Percentiles rank a stretch among this genome's conserved stretches.
phyloP scores from a whole-genome alignment of 371 early-diverging fungal genomes.

The Zancudomyces culisetae region DNA sequence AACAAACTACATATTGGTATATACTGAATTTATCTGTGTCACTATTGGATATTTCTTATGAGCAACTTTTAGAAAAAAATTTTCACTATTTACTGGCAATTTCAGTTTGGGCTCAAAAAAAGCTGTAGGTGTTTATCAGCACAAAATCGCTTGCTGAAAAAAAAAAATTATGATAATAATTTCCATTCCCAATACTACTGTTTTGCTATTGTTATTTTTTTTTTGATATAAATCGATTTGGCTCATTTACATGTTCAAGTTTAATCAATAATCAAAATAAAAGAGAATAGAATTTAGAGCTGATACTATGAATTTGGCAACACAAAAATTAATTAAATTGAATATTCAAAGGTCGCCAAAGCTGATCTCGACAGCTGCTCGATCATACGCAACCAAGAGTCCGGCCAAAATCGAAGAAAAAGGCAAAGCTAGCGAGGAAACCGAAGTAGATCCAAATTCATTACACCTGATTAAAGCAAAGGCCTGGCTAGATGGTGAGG shows the following conservation, averaged over 20 bases:
- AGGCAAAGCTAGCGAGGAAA: neutral
- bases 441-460: neutral
- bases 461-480: neutral
- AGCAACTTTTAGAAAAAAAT: too few species aligned
- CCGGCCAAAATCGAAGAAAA: neutral
- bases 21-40: too few species aligned
- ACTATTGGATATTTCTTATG: too few species aligned
- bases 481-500: slow-evolving; percentile 14
- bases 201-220: neutral
- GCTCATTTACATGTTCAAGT: neutral
- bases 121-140: too few species aligned
- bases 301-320: neutral
- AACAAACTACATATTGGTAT: too few species aligned
- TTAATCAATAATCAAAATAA: neutral
- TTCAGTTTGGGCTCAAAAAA: too few species aligned
- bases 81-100: too few species aligned
- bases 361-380: too few species aligned
- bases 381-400: neutral
- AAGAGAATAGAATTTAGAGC: neutral
- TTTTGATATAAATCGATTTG: neutral
- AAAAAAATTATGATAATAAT: too few species aligned
- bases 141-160: too few species aligned
- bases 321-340: too few species aligned
- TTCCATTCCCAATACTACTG: too few species aligned
- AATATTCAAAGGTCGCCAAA: neutral